phyloP scores from a whole-genome alignment of 169 alveolate genomes.

The Eimeria sp. region DNA sequence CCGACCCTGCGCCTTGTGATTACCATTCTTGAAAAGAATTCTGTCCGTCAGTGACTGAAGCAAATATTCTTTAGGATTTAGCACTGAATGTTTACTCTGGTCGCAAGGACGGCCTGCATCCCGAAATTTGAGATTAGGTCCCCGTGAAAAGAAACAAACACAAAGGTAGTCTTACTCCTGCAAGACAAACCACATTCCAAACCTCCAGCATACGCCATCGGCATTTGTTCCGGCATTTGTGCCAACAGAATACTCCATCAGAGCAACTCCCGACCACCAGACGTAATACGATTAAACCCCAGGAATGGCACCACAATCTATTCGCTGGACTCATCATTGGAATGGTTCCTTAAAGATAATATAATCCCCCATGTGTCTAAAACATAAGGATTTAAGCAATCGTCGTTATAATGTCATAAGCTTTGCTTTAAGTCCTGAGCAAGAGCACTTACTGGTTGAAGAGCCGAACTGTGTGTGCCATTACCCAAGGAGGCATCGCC shows the following conservation, averaged over 20 bases:
- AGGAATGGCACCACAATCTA: neutral
- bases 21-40: neutral
- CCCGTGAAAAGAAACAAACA: constrained; percentile 78
- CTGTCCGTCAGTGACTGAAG: neutral
- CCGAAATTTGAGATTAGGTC: constrained; percentile 58
- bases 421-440: neutral
- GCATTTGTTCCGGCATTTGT: neutral
- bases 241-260: neutral
- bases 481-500: constrained; percentile 88
- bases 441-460: constrained; percentile 74
- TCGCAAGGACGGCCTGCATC: constrained; percentile 67
- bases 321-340: neutral
- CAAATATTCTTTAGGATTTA: neutral
- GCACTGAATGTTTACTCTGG: neutral
- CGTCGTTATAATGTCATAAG: neutral
- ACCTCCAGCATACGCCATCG: neutral
- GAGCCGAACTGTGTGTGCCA: constrained; percentile 79
- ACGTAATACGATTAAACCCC: neutral
- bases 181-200: constrained; percentile 13
- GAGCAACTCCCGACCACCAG: neutral
- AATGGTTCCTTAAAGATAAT: neutral
- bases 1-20: neutral
- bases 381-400: neutral
- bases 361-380: neutral
- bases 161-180: constrained; percentile 65